phyloP scores from a whole-genome alignment of 768 basidiomycete species.

The Boletellus ananas region DNA sequence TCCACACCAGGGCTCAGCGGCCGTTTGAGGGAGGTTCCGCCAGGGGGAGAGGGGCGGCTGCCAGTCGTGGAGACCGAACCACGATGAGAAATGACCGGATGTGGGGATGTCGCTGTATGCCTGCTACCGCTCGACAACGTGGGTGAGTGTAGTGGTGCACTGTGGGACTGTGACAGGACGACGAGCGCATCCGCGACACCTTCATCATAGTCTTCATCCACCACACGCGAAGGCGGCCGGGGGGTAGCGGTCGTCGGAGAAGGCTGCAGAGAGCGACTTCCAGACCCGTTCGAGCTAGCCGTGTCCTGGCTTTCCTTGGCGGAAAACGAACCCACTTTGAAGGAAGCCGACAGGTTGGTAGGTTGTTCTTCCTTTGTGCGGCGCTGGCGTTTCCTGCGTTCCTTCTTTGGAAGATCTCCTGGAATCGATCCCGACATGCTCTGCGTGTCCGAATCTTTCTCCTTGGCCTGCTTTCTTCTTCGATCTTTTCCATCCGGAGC shows the following conservation, averaged over 20 bases:
- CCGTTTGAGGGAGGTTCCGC: slow-evolving; percentile 52
- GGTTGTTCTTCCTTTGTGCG: slow-evolving; percentile 43
- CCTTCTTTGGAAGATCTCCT: slow-evolving; percentile 51
- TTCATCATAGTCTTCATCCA: slow-evolving; percentile 95
- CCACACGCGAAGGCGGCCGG: slow-evolving; percentile 57
- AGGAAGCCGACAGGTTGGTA: slow-evolving; percentile 31
- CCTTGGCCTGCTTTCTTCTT: slow-evolving; percentile 43
- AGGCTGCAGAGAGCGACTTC: slow-evolving; percentile 62
- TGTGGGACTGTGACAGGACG: slow-evolving; percentile 49
- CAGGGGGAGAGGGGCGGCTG: slow-evolving; percentile 62
- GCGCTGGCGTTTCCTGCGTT: slow-evolving; percentile 48
- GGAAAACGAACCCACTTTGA: slow-evolving; percentile 33
- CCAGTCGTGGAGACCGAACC: slow-evolving; percentile 65
- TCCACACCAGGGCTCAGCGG: slow-evolving; percentile 66
- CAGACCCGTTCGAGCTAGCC: slow-evolving; percentile 61
- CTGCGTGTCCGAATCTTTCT: slow-evolving; percentile 43
- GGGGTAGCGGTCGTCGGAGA: slow-evolving; percentile 64
- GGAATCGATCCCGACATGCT: slow-evolving; percentile 26
- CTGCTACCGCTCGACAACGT: slow-evolving; percentile 57
- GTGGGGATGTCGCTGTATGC: slow-evolving; percentile 46
- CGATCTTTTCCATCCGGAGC: slow-evolving; percentile 46
- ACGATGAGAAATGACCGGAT: slow-evolving; percentile 49
- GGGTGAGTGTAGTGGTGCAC: slow-evolving; percentile 44
- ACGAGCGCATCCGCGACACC: slow-evolving; percentile 85
- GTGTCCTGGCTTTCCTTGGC: slow-evolving; percentile 55